Conservation (phyloP, 805 yeast species). For the Wickerhamomyces rabaulensis region DNA sequence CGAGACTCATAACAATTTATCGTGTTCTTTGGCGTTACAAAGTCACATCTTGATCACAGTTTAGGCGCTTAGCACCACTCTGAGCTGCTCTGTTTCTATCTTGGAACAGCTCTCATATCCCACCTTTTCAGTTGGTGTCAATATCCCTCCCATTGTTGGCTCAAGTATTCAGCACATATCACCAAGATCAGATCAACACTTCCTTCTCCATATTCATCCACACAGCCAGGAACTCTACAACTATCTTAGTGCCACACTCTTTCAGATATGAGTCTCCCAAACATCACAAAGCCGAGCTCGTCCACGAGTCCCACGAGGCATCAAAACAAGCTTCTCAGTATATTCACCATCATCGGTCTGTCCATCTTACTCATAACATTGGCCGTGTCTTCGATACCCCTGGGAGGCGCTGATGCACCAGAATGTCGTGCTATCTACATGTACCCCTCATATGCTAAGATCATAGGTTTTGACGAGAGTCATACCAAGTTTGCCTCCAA, state of each 20-base stretch:
- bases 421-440: slow-evolving; percentile 67
- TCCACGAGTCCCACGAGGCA: background rate
- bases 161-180: background rate
- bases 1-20: too few relatives aligned
- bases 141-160: background rate
- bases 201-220: too few relatives aligned
- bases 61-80: background rate
- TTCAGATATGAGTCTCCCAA: background rate
- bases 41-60: too few relatives aligned
- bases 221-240: background rate
- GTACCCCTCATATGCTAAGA: slow-evolving; percentile 79
- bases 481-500: slow-evolving; percentile 71
- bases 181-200: background rate
- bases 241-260: background rate
- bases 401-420: slow-evolving; percentile 42
- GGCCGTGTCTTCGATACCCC: background rate
- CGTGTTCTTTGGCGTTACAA: too few relatives aligned
- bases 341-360: slow-evolving; percentile 1
- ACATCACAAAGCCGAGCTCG: background rate
- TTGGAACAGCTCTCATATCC: background rate
- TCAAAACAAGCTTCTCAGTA: background rate
- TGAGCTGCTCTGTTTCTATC: background rate
- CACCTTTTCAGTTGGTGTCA: too few relatives aligned
- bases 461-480: slow-evolving; percentile 64
- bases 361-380: background rate